Conservation (phyloP, 306 rosid genomes). For the Cicer arietinum region DNA sequence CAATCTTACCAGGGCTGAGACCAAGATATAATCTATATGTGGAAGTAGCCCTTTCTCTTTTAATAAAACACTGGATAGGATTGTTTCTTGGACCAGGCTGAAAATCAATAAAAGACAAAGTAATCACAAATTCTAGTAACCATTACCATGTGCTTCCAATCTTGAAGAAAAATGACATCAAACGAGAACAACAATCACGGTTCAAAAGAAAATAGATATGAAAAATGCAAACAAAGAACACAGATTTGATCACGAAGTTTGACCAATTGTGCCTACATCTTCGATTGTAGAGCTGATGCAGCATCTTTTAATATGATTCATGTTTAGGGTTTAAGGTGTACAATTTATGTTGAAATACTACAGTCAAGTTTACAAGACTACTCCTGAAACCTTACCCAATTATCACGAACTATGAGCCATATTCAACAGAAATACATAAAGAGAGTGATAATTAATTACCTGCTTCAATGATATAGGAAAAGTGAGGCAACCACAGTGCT, state of each 20-base stretch:
- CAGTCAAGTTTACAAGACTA: too few species aligned
- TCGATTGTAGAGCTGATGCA: too few species aligned
- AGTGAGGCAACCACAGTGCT: conserved; percentile 79
- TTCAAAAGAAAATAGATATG: too few species aligned
- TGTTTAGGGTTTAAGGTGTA: too few species aligned
- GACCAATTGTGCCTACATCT: too few species aligned
- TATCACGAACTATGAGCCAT: too few species aligned
- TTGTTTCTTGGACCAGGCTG: conserved; percentile 89
- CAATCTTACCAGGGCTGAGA: conserved; percentile 79
- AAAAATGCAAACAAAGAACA: too few species aligned
- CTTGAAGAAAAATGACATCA: conserved; percentile 13
- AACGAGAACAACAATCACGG: background rate
- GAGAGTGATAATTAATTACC: conserved; percentile 49
- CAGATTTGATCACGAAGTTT: too few species aligned
- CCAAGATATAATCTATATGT: conserved; percentile 86
- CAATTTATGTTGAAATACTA: too few species aligned
- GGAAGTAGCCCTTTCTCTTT: conserved; percentile 81
- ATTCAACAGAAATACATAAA: background rate
- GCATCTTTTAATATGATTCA: too few species aligned
- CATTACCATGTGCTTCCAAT: conserved; percentile 2
- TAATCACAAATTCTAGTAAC: conserved; percentile 30
- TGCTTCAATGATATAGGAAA: conserved; percentile 92
- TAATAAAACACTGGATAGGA: conserved; percentile 87
- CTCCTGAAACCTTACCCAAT: too few species aligned
- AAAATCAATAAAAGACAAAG: conserved; percentile 33